Base-by-base conservation (phyloP, 768 basidiomycete species). In the Boletus rubroflammeus region DNA sequence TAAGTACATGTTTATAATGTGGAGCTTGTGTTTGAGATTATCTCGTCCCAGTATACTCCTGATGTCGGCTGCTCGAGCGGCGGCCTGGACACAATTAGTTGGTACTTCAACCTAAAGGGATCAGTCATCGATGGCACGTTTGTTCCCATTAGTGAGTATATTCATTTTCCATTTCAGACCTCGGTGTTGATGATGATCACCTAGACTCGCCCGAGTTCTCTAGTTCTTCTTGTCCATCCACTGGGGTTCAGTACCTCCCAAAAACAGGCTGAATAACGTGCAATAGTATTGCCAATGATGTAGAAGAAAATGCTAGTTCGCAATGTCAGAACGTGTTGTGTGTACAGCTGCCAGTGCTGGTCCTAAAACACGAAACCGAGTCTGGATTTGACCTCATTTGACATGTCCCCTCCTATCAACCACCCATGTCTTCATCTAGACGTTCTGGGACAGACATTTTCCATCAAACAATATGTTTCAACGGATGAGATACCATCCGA, bases 41-140 rank as follows among this genome's bases (percentile, higher is more conserved):
- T 19, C 32, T 50, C 25, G 43, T 23, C 29, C 5, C 53, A 82
- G 79, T 74, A 76, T 50, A 82, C 76, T 2, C 83, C 83, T 2
- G 62, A 71, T 7, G 62, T 85, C 13, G 69, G 75, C 54, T 85
- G 83, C 66, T 51, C 66, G 6, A 62, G 67, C 7, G 64, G 62
- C 21, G 67, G 41, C 48, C 59, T 84, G 47, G 74, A 70, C 54
- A 60, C 71, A 35, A 81, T 86, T 47, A 77, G 75, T 49, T 87
- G 79, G 77, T 86, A 85, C 66, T 85, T 83, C 72, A 77, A 87
- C 62, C 54, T 86, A 53, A 71, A 76, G 62, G 86, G 87, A 40
- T 85, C 84, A n/a, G 62, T 81, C 28, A 77, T 88, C 46, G 86
- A 88, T 62, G 88, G 88, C 14, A 60, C 61, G 3, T 87, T 88